Base-by-base conservation (phyloP, 169 alveolate genomes). In the Plasmodium vinckei region DNA sequence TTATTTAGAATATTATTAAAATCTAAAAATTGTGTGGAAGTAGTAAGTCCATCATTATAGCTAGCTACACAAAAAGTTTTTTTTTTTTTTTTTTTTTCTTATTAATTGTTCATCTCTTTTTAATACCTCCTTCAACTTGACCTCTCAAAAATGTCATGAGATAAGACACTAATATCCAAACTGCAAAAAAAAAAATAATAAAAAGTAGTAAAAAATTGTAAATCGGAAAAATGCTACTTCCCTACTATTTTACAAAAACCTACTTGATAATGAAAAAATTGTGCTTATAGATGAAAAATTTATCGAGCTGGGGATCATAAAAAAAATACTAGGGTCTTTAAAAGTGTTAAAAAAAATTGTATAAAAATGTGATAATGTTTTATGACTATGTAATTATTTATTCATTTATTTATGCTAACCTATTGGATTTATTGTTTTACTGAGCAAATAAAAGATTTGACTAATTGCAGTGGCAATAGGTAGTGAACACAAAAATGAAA, bases 271-370 rank as follows among this genome's bases (percentile, higher is more conserved):
- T 25, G 88, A 75, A 75, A 75, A 75, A 75, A 61, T 75, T 61
- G 88, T 75, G 69, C 88, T 63, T 54, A 1, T 63, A 9, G 88
- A 75, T 21, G 73, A 47, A 63, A 75, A 75, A 46, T 75, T 75
- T 53, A 75, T 39, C 2, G 88, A 75, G 17, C 72, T 75, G 2
- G 88, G 88, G 44, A 75, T 75, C 88, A 75, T 75, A 44, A 75
- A 75, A 75, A 75, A 75, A 44, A 63, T 39, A 44, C 75, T 75
- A 1, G 88, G 88, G 57, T 75, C 88, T 75, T 46, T 39, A 19
- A 17, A 19, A 27, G 17, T 19, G 17, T 39, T 23, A 61, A 9
- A 42, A 15, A 21, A 19, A 63, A 0, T 4, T 7, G 4, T 17
- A 33, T 39, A 10, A 75, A 39, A 27, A 21, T 47, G 27, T 57